phyloP scores from a whole-genome alignment of 2,329 filamentous ascomycete species.

The Tolypocladium amazonense region DNA sequence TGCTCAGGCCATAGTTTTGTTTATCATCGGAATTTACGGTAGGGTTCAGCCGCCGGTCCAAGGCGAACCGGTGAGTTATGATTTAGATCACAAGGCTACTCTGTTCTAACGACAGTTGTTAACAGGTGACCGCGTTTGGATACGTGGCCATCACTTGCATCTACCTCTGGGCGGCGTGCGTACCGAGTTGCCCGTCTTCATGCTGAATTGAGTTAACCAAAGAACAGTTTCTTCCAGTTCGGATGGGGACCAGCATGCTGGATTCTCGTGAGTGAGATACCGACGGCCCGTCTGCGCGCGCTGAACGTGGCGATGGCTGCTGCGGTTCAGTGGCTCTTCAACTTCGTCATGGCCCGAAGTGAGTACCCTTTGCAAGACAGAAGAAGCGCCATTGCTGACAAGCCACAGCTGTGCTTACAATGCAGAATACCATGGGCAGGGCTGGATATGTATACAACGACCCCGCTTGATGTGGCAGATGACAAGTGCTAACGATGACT shows the following conservation, averaged over 20 bases:
- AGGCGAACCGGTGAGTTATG: conserved; percentile 29
- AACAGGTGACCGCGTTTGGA: conserved; percentile 49
- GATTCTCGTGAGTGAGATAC: conserved; percentile 62
- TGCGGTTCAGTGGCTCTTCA: conserved; percentile 64
- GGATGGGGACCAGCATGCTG: conserved; percentile 64
- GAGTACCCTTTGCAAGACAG: conserved; percentile 4
- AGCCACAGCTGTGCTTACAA: conserved; percentile 46
- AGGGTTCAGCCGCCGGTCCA: conserved; percentile 46
- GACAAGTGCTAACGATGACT: not conserved
- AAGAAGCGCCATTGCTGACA: not conserved
- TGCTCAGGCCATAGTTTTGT: conserved; percentile 52
- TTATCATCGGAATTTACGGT: conserved; percentile 63
- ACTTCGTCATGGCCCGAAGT: conserved; percentile 58
- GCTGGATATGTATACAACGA: conserved; percentile 26
- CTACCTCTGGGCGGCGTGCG: conserved; percentile 54
- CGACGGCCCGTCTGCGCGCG: conserved; percentile 52
- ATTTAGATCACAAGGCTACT: too few relatives aligned
- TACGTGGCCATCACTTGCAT: conserved; percentile 63
- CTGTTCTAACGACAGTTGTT: not conserved
- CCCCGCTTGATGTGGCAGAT: not conserved
- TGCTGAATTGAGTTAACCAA: conserved; percentile 7
- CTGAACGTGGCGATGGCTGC: conserved; percentile 59
- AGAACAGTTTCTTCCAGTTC: conserved; percentile 48
- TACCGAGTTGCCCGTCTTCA: not conserved
- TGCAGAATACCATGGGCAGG: conserved; percentile 45